A percentile compares a stretch with the other conserved stretches of the same genome.
Evolutionary conservation across 208 protist species (phyloP).

Genomic region (Tritrichomonas musculus): DNA sequence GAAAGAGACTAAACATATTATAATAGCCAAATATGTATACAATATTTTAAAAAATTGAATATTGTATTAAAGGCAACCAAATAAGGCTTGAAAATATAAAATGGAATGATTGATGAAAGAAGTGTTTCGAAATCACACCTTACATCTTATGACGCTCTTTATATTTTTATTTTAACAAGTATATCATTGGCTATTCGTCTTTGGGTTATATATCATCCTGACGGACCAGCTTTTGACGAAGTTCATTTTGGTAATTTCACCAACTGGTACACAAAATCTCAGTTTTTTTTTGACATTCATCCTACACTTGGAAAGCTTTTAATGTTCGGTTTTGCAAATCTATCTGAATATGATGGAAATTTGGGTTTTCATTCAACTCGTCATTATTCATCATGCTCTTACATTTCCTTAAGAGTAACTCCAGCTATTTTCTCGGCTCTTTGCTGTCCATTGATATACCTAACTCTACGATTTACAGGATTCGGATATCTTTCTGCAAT

Average conservation of each 20-base stretch:
- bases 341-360: conserved; percentile 19
- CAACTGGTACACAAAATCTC: conserved; percentile 21
- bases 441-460: neutral
- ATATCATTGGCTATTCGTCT: too few relatives aligned
- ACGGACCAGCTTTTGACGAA: conserved; percentile 15
- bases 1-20: too few relatives aligned
- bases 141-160: too few relatives aligned
- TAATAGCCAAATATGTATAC: too few relatives aligned
- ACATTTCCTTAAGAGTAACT: neutral
- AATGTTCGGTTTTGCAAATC: conserved; percentile 2
- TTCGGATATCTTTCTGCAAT: neutral
- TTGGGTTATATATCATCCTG: too few relatives aligned
- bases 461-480: neutral
- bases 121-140: too few relatives aligned
- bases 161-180: too few relatives aligned
- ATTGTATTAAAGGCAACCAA: too few relatives aligned
- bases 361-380: neutral
- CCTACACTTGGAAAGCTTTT: neutral
- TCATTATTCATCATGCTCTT: neutral
- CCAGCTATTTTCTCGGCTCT: neutral
- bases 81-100: too few relatives aligned
- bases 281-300: conserved; percentile 32
- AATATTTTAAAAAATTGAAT: too few relatives aligned
- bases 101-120: too few relatives aligned
- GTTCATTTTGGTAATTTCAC: conserved; percentile 31